Evolutionary conservation across 2,329 filamentous ascomycete species (phyloP).

Genomic region (Aspergillus transmontanensis): DNA sequence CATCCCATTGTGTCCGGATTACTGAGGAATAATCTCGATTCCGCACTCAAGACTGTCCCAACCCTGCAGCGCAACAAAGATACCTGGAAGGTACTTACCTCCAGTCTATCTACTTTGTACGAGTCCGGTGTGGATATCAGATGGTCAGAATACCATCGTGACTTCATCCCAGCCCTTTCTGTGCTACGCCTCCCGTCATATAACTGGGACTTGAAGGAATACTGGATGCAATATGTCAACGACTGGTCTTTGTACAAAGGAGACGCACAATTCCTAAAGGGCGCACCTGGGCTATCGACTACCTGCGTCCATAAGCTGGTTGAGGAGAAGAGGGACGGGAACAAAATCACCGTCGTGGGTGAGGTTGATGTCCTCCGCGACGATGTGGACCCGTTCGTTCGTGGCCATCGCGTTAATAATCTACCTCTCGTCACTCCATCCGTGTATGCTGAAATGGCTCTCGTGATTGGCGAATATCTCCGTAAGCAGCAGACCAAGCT

Average conservation of each 20-base stretch:
- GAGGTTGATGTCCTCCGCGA: slow-evolving; percentile 1
- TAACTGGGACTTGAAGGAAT: slow-evolving; percentile 44
- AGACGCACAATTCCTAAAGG: slow-evolving; percentile 27
- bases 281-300: slow-evolving; percentile 14
- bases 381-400: background rate
- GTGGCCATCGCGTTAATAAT: slow-evolving; percentile 1
- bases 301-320: slow-evolving; percentile 35
- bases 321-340: slow-evolving; percentile 1
- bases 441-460: background rate
- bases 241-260: slow-evolving; percentile 39
- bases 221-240: slow-evolving; percentile 43
- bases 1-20: slow-evolving; percentile 51
- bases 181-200: slow-evolving; percentile 42
- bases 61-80: slow-evolving; percentile 46
- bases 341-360: background rate
- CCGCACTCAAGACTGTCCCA: slow-evolving; percentile 55
- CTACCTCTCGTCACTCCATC: background rate
- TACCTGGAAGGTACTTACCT: slow-evolving; percentile 45
- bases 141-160: slow-evolving; percentile 49
- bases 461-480: background rate
- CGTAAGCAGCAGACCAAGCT: background rate
- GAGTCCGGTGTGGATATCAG: slow-evolving; percentile 41
- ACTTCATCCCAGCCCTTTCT: slow-evolving; percentile 35
- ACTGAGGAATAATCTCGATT: slow-evolving; percentile 59
- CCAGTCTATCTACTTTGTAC: slow-evolving; percentile 39